Base-by-base conservation (phyloP, 2,329 filamentous ascomycete genomes). In the Venturia asperata region DNA sequence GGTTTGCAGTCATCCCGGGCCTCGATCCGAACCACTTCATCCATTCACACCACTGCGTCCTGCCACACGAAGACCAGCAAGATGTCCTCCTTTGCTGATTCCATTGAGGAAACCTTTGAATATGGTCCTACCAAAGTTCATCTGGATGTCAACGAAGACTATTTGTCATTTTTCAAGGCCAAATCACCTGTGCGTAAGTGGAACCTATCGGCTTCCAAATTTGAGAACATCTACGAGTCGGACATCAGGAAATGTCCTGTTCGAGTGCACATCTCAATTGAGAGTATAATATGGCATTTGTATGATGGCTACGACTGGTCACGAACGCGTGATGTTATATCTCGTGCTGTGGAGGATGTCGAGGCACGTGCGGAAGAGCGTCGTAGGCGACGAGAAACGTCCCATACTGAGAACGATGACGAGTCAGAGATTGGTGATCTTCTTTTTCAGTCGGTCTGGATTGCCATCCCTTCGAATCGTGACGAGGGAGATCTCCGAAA, bases 281-380 rank as follows among this genome's bases (percentile, higher is more conserved):
- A 96, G 6, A 91, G 97, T 73, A 80, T 97, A 63, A 97, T 97
- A 67, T 99, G 94, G 94, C 96, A 99, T 72, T 80, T 99, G 0
- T 97, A 94, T 75, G 94, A 99, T 78, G 94, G 94, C 1, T 99
- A 96, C 73, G 95, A 99, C 76, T 99, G 95, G 95, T 85, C 87
- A 70, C 84, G 85, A 55, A 99, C 95, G 0, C 85, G 93, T 55
- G 89, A 94, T 68, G 85, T 88, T 4, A 96, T 99, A 65, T 87
- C 87, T 27, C 90, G 93, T 72, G 92, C 91, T 7, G 92, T 99
- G 1, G 86, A 94, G 66, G 87, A 95, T 64, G 88, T 99, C 1
- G 91, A 99, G 75, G 81, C 82, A 55, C 91, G 88, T 74, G 92
- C 91, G 1, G 86, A 88, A 60, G 90, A 97, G 73, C 86, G 88